Percentiles rank a stretch among this genome's conserved stretches.
phyloP scores from a whole-genome alignment of 805 yeast genomes.

The Lipomyces japonicus region DNA sequence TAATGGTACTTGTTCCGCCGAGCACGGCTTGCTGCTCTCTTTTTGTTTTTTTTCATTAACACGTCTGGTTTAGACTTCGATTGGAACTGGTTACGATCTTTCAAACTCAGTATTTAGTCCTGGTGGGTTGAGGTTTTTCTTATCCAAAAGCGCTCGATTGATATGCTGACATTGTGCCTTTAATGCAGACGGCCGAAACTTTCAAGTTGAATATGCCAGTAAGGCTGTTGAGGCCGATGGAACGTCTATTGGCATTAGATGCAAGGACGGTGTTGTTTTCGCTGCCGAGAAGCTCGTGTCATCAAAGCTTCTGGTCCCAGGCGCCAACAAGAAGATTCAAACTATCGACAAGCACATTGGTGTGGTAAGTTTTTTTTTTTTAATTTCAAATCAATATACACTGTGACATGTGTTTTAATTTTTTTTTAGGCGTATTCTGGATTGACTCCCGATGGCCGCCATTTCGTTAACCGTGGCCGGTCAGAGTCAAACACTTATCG shows the following conservation, averaged over 20 bases:
- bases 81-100: constrained; percentile 98
- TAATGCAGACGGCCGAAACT: constrained; percentile 79
- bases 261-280: constrained; percentile 89
- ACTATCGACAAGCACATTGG: constrained; percentile 92
- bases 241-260: constrained; percentile 88
- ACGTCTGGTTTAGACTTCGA: constrained; percentile 60
- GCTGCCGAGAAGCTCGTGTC: constrained; percentile 92
- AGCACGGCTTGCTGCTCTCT: background rate
- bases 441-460: constrained; percentile 93
- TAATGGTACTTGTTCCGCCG: too few species aligned
- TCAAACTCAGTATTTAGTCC: constrained; percentile 94
- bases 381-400: background rate
- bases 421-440: constrained; percentile 66
- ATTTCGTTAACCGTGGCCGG: constrained; percentile 84
- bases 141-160: background rate
- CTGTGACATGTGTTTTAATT: background rate
- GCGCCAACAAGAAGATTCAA: constrained; percentile 85
- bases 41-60: background rate
- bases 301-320: constrained; percentile 84
- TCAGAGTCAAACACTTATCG: constrained; percentile 83
- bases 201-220: constrained; percentile 96
- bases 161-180: background rate
- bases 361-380: constrained; percentile 44
- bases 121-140: constrained; percentile 38
- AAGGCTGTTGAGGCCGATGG: constrained; percentile 98